Conservation (phyloP, 495 filamentous ascomycete genomes). For the Diplogelasinospora grovesii region DNA sequence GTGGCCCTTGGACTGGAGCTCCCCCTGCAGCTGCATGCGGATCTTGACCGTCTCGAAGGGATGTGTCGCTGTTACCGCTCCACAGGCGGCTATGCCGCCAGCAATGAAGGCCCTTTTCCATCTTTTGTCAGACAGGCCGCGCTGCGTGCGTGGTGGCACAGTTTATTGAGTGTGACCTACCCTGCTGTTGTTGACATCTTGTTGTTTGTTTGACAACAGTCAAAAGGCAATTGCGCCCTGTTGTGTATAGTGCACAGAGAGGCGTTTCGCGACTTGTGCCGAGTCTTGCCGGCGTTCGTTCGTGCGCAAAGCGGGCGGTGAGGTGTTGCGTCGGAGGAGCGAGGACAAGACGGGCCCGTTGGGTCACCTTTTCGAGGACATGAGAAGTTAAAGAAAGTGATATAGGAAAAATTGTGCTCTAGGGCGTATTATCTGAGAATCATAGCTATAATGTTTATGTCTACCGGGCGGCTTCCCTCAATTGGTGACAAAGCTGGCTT, state of each 20-base stretch:
- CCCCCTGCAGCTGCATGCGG: constrained; percentile 93
- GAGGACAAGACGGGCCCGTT: neutral
- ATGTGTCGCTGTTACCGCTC: constrained; percentile 95
- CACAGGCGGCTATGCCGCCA: constrained; percentile 92
- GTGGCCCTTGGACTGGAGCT: constrained; percentile 79
- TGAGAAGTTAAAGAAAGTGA: too few species aligned
- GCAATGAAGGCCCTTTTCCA: constrained; percentile 77
- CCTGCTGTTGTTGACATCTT: constrained; percentile 47
- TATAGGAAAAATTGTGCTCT: neutral
- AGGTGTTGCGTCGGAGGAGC: neutral
- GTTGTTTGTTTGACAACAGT: too few species aligned
- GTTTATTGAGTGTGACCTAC: constrained; percentile 23
- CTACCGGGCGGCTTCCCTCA: too few species aligned
- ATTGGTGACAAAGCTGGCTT: too few species aligned
- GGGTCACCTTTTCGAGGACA: neutral
- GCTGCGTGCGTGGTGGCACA: too few species aligned
- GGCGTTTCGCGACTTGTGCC: neutral
- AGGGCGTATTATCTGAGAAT: too few species aligned
- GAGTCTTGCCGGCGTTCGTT: neutral
- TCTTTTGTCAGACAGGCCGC: too few species aligned
- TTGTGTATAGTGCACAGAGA: too few species aligned
- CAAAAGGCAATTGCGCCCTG: neutral
- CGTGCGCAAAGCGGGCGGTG: neutral
- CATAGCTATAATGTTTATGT: too few species aligned
- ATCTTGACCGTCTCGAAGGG: constrained; percentile 99